These are phyloP conservation scores for Eucalyptus cloeziana DNA, from an alignment of 345 rosid species.

Conservation along the genomic window DNA sequence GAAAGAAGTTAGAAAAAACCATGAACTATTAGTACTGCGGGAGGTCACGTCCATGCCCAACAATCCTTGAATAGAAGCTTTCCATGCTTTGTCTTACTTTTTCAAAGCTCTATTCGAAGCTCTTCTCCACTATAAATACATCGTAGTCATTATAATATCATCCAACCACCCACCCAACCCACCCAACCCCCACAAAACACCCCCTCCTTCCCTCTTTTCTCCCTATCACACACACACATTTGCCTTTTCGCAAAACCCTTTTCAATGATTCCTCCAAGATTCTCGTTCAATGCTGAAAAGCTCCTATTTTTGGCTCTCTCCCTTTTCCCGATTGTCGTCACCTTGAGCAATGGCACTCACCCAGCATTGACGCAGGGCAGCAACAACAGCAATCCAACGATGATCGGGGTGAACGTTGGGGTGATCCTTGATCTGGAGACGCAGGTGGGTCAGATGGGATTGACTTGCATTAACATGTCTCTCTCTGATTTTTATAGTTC, in stretches of 20 bases:
- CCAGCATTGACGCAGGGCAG: background rate
- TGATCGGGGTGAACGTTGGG: background rate
- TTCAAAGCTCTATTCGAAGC: too few species aligned
- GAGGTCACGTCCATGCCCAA: too few species aligned
- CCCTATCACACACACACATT: too few species aligned
- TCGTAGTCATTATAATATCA: too few species aligned
- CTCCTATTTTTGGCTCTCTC: background rate
- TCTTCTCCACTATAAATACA: too few species aligned
- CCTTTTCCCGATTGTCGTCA: background rate
- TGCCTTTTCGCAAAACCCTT: background rate
- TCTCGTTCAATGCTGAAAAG: background rate
- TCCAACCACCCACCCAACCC: too few species aligned
- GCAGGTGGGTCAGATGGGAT: background rate
- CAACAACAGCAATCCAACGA: background rate
- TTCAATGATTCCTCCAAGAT: background rate
- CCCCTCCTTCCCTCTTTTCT: fast-evolving
- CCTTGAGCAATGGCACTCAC: background rate
- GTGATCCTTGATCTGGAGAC: background rate
- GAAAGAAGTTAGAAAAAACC: too few species aligned
- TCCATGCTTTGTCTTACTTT: too few species aligned
- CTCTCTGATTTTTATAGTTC: background rate
- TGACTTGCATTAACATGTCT: background rate
- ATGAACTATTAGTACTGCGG: too few species aligned
- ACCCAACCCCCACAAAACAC: too few species aligned
- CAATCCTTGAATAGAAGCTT: too few species aligned